Evolutionary conservation across 2,329 filamentous ascomycete species (phyloP), one percentile per base, ranked within the genome.

Genomic region (Aspergillus bombycis): DNA sequence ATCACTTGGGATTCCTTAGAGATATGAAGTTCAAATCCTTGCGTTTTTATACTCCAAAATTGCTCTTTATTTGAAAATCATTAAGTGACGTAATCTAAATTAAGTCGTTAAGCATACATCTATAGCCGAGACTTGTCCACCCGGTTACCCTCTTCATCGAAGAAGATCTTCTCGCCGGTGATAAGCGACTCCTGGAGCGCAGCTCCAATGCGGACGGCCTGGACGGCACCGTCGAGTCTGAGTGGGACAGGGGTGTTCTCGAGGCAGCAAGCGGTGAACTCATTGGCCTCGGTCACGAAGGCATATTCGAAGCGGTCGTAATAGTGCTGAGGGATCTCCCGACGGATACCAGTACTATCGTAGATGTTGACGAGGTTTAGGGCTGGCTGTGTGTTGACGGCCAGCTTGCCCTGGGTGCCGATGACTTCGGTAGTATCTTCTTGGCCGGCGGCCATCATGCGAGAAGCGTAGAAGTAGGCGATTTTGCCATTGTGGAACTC

Each of bases 391-490:
- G 81, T 82, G 69, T 91, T 91, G 64, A 91, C 81, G 0, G 82
- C 77, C 5, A 91, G 70, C 73, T 90, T 90, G 26, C 88, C 88
- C 68, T 84, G 81, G 1, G 88, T 91, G 14, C 88, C 89, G 60
- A 90, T 88, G 65, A 91, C 85, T 77, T 91, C 88, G 0, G 88
- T 89, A 63, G 83, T 85, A 72, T 91, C 89, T 65, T 89, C 85
- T 74, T 91, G 88, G 0, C 89, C 89, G 0, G 86, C 84, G 0
- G 88, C 86, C 85, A 90, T 91, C 85, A 90, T 91, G 16, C 88
- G 81, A 11, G 81, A 85, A 48, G 81, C 83, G 74, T 88, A 91
- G 64, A 89, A 84, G 72, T 89, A 87, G 1, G 87, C 88, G 53
- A 91, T 86, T 71, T 85, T 84, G 50, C 85, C 87, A 57, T 83